A percentile compares a stretch with the other conserved stretches of the same genome.
phyloP scores from a whole-genome alignment of 73 alveolate genomes.

The Breviolum minutum region DNA sequence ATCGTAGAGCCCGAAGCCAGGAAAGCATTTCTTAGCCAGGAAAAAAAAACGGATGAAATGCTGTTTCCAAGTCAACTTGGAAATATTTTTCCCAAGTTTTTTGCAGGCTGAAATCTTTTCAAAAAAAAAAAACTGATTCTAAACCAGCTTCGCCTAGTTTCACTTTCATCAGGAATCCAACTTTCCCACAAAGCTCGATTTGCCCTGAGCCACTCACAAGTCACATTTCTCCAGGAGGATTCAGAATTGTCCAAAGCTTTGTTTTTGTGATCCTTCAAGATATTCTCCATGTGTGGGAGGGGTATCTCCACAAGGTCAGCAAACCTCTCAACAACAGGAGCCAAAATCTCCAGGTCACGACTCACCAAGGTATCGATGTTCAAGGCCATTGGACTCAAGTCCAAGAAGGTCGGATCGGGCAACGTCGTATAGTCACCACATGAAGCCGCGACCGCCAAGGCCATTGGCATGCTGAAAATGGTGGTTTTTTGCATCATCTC shows the following conservation, averaged over 20 bases:
- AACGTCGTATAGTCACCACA: background rate
- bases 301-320: background rate
- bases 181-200: background rate
- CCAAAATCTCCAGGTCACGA: background rate
- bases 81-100: too few species aligned
- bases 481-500: constrained; percentile 3
- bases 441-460: background rate
- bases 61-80: too few species aligned
- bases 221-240: background rate
- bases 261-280: background rate
- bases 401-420: constrained; percentile 38
- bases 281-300: background rate
- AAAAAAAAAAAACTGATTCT: too few species aligned
- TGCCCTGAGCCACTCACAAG: background rate
- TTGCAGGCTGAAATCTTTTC: too few species aligned
- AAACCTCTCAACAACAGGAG: background rate
- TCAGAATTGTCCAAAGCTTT: too few species aligned
- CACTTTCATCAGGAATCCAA: constrained; percentile 13
- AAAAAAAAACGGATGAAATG: too few species aligned
- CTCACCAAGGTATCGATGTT: background rate
- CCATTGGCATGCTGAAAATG: background rate
- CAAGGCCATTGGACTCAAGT: background rate
- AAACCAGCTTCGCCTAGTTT: too few species aligned
- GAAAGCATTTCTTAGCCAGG: too few species aligned
- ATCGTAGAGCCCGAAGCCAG: constrained; percentile 30